Percentiles rank a stretch among this genome's conserved stretches.
These are phyloP conservation scores for Triangularia verruculosa DNA, from an alignment of 2,329 filamentous ascomycete species.

Conservation along the genomic window DNA sequence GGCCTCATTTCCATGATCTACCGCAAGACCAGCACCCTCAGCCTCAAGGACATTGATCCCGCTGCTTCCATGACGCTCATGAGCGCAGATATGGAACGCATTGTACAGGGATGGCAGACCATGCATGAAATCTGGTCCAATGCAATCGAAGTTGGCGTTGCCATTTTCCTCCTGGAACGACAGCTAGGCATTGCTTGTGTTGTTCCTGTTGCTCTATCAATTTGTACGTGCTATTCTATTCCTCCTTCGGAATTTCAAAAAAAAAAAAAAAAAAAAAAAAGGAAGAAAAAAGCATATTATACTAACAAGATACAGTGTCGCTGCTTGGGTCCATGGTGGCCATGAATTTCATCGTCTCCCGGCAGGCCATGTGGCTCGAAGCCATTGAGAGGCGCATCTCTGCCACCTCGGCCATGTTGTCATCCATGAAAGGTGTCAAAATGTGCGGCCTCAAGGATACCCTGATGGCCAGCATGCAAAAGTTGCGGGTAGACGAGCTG, in stretches of 20 bases:
- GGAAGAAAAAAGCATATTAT: too few species aligned
- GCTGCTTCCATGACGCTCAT: slow-evolving; percentile 45
- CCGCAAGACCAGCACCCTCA: slow-evolving; percentile 40
- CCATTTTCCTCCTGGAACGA: slow-evolving; percentile 50
- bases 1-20: slow-evolving; percentile 47
- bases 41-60: slow-evolving; percentile 35
- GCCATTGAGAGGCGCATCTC: slow-evolving; percentile 42
- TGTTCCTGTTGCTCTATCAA: slow-evolving; percentile 44
- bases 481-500: slow-evolving; percentile 38
- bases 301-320: slow-evolving; percentile 15
- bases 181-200: slow-evolving; percentile 48
- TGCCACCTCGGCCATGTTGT: slow-evolving; percentile 39
- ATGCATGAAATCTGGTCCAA: slow-evolving; percentile 62
- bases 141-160: slow-evolving; percentile 52
- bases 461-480: slow-evolving; percentile 34
- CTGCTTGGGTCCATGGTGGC: slow-evolving; percentile 25
- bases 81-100: slow-evolving; percentile 46
- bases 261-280: too few species aligned
- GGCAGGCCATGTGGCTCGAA: slow-evolving; percentile 39
- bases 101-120: slow-evolving; percentile 33
- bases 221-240: slow-evolving; percentile 23
- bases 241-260: too few species aligned
- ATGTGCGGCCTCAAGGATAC: slow-evolving; percentile 41
- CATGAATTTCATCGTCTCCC: slow-evolving; percentile 32
- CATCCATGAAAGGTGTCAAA: slow-evolving; percentile 43